phyloP scores from a whole-genome alignment of 2,329 filamentous ascomycete species.

The Stachybotrys chlorohalonatus region DNA sequence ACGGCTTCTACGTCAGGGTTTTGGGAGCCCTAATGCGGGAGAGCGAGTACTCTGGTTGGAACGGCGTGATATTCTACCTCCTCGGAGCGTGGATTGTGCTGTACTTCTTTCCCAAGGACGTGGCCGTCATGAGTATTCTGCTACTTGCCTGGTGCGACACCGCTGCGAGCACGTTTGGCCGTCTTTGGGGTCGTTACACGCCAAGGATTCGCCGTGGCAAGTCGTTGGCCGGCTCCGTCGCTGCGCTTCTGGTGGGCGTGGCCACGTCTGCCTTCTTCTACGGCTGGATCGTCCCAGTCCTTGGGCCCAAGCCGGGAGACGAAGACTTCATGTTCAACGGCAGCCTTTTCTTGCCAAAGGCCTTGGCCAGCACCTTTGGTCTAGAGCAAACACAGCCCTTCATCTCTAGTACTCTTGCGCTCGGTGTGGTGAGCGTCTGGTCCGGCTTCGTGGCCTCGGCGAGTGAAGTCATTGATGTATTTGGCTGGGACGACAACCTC shows the following conservation, averaged over 20 bases:
- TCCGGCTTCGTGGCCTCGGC: conserved; percentile 82
- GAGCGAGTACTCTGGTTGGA: conserved; percentile 87
- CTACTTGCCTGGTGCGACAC: conserved; percentile 97
- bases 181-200: conserved; percentile 83
- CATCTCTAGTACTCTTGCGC: conserved; percentile 61
- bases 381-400: conserved; percentile 48
- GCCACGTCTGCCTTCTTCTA: conserved; percentile 78
- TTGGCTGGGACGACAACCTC: conserved; percentile 94
- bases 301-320: conserved; percentile 60
- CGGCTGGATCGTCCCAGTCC: conserved; percentile 68
- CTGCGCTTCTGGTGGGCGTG: conserved; percentile 77
- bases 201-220: conserved; percentile 78
- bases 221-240: conserved; percentile 80
- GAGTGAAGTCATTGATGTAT: conserved; percentile 85
- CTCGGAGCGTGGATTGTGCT: conserved; percentile 83
- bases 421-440: conserved; percentile 74
- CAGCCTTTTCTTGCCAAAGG: conserved; percentile 57
- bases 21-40: conserved; percentile 94
- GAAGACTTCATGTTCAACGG: conserved; percentile 72
- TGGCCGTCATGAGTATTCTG: conserved; percentile 81
- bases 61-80: conserved; percentile 95
- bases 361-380: conserved; percentile 50
- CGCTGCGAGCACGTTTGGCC: conserved; percentile 87
- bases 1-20: conserved; percentile 74
- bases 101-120: conserved; percentile 83